Conservation (phyloP, 306 rosid species). For the Castanea crenata region DNA sequence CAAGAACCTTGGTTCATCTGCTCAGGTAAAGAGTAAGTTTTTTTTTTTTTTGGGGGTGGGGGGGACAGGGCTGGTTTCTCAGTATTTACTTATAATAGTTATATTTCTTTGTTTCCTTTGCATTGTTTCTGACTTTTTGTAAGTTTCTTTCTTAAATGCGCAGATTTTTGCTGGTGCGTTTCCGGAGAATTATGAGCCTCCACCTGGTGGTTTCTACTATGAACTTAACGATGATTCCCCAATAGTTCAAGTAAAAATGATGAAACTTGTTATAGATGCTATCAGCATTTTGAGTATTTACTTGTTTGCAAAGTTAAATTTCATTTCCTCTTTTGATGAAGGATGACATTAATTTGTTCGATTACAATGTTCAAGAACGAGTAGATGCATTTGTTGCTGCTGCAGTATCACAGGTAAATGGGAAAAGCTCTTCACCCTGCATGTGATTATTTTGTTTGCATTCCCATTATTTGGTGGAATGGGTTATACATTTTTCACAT, state of each 20-base stretch:
- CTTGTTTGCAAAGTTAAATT: slow-evolving; percentile 26
- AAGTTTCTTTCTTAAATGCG: neutral
- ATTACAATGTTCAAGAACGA: slow-evolving; percentile 56
- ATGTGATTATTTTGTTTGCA: neutral
- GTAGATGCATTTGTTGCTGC: slow-evolving; percentile 56
- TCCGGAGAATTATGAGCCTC: slow-evolving; percentile 58
- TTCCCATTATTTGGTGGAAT: slow-evolving; percentile 9
- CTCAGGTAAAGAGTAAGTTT: slow-evolving; percentile 47
- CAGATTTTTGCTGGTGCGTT: slow-evolving; percentile 59
- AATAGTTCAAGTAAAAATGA: slow-evolving; percentile 42
- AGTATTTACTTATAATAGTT: neutral
- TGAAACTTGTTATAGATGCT: slow-evolving; percentile 26
- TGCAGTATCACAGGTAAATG: slow-evolving; percentile 52
- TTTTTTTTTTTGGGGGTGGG: neutral
- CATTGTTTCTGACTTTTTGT: slow-evolving; percentile 9
- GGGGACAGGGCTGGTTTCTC: neutral
- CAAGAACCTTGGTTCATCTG: slow-evolving; percentile 67
- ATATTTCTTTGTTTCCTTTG: slow-evolving; percentile 1
- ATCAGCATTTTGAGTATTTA: slow-evolving; percentile 8
- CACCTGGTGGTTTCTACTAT: slow-evolving; percentile 50
- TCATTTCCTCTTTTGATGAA: slow-evolving; percentile 11
- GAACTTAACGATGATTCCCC: slow-evolving; percentile 56
- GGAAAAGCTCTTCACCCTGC: slow-evolving; percentile 8
- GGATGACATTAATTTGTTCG: slow-evolving; percentile 47
- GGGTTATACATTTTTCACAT: neutral